Conservation (phyloP, 1,284 basidiomycete species). For the Boletus sp. region DNA sequence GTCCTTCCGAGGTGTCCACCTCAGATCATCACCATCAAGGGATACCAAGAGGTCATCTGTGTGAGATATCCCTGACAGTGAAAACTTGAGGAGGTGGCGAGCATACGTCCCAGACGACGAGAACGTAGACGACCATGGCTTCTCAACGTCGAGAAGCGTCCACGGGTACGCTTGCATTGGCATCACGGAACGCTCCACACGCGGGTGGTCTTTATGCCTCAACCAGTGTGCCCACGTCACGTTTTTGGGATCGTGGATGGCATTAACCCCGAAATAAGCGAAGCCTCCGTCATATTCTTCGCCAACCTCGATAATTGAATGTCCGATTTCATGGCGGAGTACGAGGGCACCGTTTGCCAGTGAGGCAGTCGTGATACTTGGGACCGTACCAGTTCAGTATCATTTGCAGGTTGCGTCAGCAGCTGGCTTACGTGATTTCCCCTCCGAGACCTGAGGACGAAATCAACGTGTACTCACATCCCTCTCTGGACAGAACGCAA, state of each 20-base stretch:
- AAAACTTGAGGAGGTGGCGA: constrained; percentile 65
- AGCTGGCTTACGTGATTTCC: constrained; percentile 64
- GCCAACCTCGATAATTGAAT: constrained; percentile 75
- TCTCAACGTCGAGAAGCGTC: constrained; percentile 61
- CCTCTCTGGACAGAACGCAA: neutral
- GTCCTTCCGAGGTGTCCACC: constrained; percentile 51
- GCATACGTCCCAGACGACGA: constrained; percentile 63
- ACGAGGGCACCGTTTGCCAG: constrained; percentile 75
- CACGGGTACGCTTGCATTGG: constrained; percentile 75
- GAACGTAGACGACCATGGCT: constrained; percentile 58
- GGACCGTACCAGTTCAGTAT: neutral
- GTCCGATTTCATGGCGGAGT: constrained; percentile 79
- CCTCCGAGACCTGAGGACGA: constrained; percentile 63
- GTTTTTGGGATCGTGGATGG: constrained; percentile 43
- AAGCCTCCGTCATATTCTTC: constrained; percentile 86
- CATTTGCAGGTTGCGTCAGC: neutral
- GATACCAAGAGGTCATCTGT: constrained; percentile 52
- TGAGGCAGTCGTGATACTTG: constrained; percentile 75
- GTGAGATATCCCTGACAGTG: constrained; percentile 70
- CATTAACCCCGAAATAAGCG: constrained; percentile 73
- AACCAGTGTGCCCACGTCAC: constrained; percentile 76
- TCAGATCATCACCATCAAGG: constrained; percentile 58
- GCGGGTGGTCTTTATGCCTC: constrained; percentile 37
- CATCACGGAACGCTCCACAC: constrained; percentile 71
- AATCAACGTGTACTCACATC: neutral